Evolutionary conservation across 352 stramenopile species (phyloP), one percentile per base, ranked within the genome.

Genomic region (Blastocystis sp.): DNA sequence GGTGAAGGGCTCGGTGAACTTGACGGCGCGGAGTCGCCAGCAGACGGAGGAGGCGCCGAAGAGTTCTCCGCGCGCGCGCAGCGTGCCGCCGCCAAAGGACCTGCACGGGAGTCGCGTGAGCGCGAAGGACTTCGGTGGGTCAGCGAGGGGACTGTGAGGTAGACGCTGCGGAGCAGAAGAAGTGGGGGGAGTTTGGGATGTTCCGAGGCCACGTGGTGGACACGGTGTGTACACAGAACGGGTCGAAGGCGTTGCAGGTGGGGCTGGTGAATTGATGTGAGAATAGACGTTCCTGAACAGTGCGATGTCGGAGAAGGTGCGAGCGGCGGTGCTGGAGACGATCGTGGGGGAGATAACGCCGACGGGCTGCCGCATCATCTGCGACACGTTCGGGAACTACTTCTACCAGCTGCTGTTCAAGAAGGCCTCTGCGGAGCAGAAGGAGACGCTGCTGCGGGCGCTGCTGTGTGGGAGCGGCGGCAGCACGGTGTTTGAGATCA

Each of bases 321-420:
- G 61, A 14, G 38, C 27, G 61, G 38, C 40, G 38, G 44, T 76
- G 3, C 11, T 76, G 0, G 64, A 54, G 8, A 38, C 53, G 38
- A 76, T 76, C 46, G 64, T 76, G 44, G 16, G 8, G 34, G 64
- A 76, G 44, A 24, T 76, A 34, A 8, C 40, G 18, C 64, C 64
- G 6, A 76, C 64, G 14, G 64, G 64, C 9, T 56, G 18, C 1
- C 16, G 46, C 8, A 76, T 76, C 44, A 76, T 76, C 46, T 76
- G 64, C 44, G 64, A 76, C 32, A 76, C 64, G 8, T 76, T 76
- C 24, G 64, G 64, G 14, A 76, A 76, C 46, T 76, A 76, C 27
- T 76, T 76, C 44, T 76, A 76, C 32, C 64, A 76, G 46, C 40
- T 76, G 40, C 24, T 76, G 64, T 76, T 76, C 9, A 76, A 76